Conservation (phyloP, 2,329 filamentous ascomycete species). For the Pezicula carpinea region DNA sequence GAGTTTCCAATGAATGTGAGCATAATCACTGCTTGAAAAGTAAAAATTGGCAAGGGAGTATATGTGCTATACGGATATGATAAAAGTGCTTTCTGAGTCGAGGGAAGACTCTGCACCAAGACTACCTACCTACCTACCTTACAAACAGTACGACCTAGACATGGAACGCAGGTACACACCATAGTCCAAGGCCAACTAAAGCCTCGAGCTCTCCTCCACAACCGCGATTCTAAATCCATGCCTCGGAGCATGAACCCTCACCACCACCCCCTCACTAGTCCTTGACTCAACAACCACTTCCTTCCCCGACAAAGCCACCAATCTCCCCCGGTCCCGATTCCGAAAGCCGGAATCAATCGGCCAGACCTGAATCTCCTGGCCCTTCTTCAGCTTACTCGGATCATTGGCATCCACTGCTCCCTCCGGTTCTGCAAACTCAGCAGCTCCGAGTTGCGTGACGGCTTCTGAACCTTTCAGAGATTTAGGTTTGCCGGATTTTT, state of each 20-base stretch:
- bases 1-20: too few relatives aligned
- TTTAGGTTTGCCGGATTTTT: constrained; percentile 31
- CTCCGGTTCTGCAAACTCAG: constrained; percentile 41
- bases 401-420: constrained; percentile 44
- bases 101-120: too few relatives aligned
- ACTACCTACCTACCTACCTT: neutral
- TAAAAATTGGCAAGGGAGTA: too few relatives aligned
- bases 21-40: too few relatives aligned
- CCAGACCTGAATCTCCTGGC: constrained; percentile 50
- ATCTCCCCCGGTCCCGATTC: constrained; percentile 52
- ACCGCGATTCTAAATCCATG: constrained; percentile 47
- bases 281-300: constrained; percentile 56
- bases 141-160: neutral
- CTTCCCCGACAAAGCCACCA: constrained; percentile 45
- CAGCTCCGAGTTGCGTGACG: constrained; percentile 38
- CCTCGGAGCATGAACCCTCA: constrained; percentile 58
- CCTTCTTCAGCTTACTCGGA: constrained; percentile 46
- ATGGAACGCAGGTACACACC: too few relatives aligned
- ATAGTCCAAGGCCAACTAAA: too few relatives aligned
- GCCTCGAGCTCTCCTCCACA: constrained; percentile 2
- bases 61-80: too few relatives aligned
- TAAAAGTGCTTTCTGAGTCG: too few relatives aligned
- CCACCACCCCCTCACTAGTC: constrained; percentile 33
- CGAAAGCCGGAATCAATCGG: constrained; percentile 57
- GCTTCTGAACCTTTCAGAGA: constrained; percentile 51